phyloP scores from a whole-genome alignment of 1,139 yeast species.

The Zygotorulaspora mrakii region DNA sequence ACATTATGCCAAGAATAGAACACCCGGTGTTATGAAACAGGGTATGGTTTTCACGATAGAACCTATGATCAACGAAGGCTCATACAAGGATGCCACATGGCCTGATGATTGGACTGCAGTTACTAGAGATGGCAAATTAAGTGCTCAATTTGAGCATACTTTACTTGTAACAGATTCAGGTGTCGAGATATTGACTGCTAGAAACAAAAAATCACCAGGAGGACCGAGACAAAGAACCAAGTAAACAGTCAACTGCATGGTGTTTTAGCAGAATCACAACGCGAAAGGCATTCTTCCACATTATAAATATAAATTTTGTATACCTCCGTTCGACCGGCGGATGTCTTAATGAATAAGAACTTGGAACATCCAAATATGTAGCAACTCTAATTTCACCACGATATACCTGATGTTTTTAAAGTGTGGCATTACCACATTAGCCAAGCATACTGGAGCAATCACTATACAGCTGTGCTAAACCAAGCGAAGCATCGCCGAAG shows the following conservation, averaged over 20 bases:
- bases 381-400: no score
- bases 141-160: constrained; percentile 97
- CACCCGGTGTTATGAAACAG: constrained; percentile 89
- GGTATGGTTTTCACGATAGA: constrained; percentile 98
- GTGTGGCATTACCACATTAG: no score
- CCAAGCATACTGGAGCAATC: no score
- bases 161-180: constrained; percentile 90
- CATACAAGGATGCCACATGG: constrained; percentile 80
- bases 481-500: no score
- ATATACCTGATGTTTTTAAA: no score
- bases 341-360: no score
- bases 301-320: no score
- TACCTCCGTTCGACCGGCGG: no score
- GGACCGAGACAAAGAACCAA: constrained; percentile 67
- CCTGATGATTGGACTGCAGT: constrained; percentile 98
- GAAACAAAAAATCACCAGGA: constrained; percentile 78
- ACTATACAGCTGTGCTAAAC: no score
- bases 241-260: constrained; percentile 14
- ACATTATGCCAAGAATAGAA: constrained; percentile 90
- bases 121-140: constrained; percentile 79
- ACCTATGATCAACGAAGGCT: constrained; percentile 94
- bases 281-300: no score
- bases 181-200: constrained; percentile 83
- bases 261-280: no score
- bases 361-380: no score